Evolutionary conservation across 495 filamentous ascomycete species (phyloP).

Genomic region (Aspergillus carlsbadensis): DNA sequence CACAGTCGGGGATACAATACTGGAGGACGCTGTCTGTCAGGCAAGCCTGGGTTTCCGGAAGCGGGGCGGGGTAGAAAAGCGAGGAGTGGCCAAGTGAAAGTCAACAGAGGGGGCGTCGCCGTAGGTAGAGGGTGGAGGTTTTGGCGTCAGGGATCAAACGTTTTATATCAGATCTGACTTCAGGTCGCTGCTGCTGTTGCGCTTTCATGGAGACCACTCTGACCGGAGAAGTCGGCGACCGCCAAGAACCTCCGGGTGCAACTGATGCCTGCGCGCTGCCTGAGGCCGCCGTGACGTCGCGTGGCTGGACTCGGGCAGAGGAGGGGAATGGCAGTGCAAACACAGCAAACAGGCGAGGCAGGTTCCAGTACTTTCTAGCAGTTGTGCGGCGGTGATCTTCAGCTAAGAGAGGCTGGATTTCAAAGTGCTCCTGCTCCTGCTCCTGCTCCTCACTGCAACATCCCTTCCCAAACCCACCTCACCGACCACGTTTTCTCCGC

Average conservation of each 20-base stretch:
- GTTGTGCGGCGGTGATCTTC: constrained; percentile 18
- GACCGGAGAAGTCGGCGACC: not conserved
- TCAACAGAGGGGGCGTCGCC: not conserved
- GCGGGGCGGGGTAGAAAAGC: constrained; percentile 7
- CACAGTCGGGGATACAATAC: too few species aligned
- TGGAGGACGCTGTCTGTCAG: not conserved
- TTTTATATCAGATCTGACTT: not conserved
- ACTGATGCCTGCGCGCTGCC: not conserved
- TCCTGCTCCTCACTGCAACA: constrained; percentile 9
- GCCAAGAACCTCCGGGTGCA: constrained; percentile 2
- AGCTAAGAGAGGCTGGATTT: constrained; percentile 17
- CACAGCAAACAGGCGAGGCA: constrained; percentile 31
- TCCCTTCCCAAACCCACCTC: constrained; percentile 10
- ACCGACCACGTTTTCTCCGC: constrained; percentile 18
- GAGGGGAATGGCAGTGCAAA: constrained; percentile 24
- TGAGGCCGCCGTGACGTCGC: constrained; percentile 4
- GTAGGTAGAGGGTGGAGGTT: too few species aligned
- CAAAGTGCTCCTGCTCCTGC: constrained; percentile 15
- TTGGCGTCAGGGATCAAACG: not conserved
- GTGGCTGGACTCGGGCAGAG: not conserved
- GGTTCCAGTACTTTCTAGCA: constrained; percentile 45
- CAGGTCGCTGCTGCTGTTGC: constrained; percentile 1
- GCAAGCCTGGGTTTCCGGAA: not conserved
- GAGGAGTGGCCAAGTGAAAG: not conserved
- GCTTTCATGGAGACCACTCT: not conserved